A percentile compares a stretch with the other conserved stretches of the same genome.
Evolutionary conservation across 805 yeast species (phyloP).

Genomic region (Ogataea trehaloabstinens): DNA sequence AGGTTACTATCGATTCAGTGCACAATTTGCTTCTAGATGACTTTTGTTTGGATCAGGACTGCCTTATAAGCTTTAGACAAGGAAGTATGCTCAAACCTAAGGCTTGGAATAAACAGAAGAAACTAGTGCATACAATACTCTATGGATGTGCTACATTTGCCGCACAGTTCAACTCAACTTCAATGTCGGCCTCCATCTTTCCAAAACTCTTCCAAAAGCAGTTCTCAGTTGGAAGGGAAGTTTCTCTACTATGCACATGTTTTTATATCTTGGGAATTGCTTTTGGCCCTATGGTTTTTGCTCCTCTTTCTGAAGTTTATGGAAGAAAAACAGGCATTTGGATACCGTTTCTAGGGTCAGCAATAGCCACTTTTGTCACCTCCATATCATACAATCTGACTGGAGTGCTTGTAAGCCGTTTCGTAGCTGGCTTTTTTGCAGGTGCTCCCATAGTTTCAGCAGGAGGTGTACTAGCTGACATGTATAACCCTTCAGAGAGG

Average conservation of each 20-base stretch:
- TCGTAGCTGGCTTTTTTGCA: slow-evolving; percentile 60
- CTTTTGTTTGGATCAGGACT: slow-evolving; percentile 2
- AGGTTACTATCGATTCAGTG: no score
- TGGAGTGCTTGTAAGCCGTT: slow-evolving; percentile 50
- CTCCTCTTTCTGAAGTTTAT: slow-evolving; percentile 52
- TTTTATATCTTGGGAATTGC: slow-evolving; percentile 66
- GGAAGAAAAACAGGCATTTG: slow-evolving; percentile 44
- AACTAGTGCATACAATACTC: slow-evolving; percentile 37
- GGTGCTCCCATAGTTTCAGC: slow-evolving; percentile 59
- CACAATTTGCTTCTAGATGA: no score
- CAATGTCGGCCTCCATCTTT: slow-evolving; percentile 39
- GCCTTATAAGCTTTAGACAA: slow-evolving; percentile 2
- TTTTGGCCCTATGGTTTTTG: slow-evolving; percentile 67
- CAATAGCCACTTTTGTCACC: slow-evolving; percentile 46
- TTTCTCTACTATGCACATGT: slow-evolving; percentile 52
- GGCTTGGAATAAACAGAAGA: slow-evolving; percentile 36
- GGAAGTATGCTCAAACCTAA: slow-evolving; percentile 27
- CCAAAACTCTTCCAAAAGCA: slow-evolving; percentile 18
- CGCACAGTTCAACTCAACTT: slow-evolving; percentile 52
- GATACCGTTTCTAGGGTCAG: slow-evolving; percentile 38
- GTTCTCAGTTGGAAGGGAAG: slow-evolving; percentile 45
- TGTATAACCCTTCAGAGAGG: slow-evolving; percentile 47
- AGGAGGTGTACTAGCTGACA: slow-evolving; percentile 60
- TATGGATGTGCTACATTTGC: slow-evolving; percentile 41
- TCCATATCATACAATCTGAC: slow-evolving; percentile 51